Evolutionary conservation across 768 basidiomycete species (phyloP).

Genomic region (Gyrodon lividus): DNA sequence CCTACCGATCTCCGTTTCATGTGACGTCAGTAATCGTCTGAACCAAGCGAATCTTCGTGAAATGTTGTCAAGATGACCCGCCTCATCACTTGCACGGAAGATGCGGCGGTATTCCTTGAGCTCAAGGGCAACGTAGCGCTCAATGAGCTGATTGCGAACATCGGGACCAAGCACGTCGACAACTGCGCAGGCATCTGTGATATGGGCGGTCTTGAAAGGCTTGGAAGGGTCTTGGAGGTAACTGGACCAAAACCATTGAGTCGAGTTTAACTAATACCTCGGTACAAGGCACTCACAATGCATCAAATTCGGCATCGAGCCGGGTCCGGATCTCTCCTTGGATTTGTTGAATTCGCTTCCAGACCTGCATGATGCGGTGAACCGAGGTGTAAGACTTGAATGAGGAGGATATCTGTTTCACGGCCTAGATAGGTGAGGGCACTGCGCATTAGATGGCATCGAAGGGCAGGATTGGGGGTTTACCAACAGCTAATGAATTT

Average conservation of each 20-base stretch:
- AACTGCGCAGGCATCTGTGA: constrained; percentile 84
- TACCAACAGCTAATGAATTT: constrained; percentile 71
- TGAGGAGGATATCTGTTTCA: constrained; percentile 78
- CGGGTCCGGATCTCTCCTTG: constrained; percentile 80
- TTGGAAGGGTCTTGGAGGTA: constrained; percentile 77
- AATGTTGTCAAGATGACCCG: constrained; percentile 94
- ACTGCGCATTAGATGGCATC: background rate
- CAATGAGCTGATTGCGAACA: constrained; percentile 75
- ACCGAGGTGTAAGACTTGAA: constrained; percentile 82
- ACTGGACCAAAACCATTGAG: constrained; percentile 38
- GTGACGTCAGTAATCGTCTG: constrained; percentile 74
- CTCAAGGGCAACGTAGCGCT: constrained; percentile 86
- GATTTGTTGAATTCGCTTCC: constrained; percentile 75
- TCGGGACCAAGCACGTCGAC: constrained; percentile 88
- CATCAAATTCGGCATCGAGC: constrained; percentile 89
- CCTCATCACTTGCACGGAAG: constrained; percentile 90
- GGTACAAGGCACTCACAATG: constrained; percentile 62
- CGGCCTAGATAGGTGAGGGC: constrained; percentile 51
- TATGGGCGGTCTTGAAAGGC: constrained; percentile 58
- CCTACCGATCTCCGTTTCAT: constrained; percentile 83
- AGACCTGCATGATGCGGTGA: constrained; percentile 72
- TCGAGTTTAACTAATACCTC: background rate
- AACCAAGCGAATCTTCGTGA: constrained; percentile 96
- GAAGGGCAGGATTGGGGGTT: constrained; percentile 14
- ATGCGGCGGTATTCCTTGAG: constrained; percentile 96